Percentiles rank a stretch among this genome's conserved stretches.
Conservation (phyloP, 2,329 filamentous ascomycete genomes). For the Amauroascus verrucosus region DNA sequence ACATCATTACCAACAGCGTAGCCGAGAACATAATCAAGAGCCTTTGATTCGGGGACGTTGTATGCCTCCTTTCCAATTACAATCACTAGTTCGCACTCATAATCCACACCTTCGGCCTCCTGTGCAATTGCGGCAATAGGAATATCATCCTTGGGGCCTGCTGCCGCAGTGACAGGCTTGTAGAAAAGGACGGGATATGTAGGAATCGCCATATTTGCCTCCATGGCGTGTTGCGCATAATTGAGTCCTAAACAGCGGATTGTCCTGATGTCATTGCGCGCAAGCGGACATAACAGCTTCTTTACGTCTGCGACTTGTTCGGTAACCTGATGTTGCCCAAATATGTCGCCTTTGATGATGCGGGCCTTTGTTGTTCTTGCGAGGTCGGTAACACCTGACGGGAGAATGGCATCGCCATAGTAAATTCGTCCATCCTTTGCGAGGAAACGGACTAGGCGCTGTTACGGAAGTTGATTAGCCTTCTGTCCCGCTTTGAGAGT, state of each 20-base stretch:
- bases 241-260: constrained; percentile 62
- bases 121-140: constrained; percentile 58
- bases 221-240: constrained; percentile 61
- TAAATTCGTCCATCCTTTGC: constrained; percentile 59
- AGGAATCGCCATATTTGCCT: constrained; percentile 59
- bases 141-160: constrained; percentile 55
- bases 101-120: constrained; percentile 57
- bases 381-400: constrained; percentile 50
- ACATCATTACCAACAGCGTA: constrained; percentile 70
- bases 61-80: constrained; percentile 59
- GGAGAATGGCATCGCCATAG: constrained; percentile 65
- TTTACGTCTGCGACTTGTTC: constrained; percentile 47
- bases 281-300: constrained; percentile 53
- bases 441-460: constrained; percentile 65
- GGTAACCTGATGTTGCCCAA: constrained; percentile 54
- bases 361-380: constrained; percentile 50
- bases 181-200: constrained; percentile 64
- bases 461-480: neutral
- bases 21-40: constrained; percentile 62
- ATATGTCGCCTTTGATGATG: constrained; percentile 56
- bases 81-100: constrained; percentile 68
- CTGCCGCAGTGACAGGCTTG: constrained; percentile 57
- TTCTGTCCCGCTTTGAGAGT: neutral
- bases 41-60: constrained; percentile 54
- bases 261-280: constrained; percentile 52